phyloP scores from a whole-genome alignment of 1,284 basidiomycete species.

The Laetiporus sulphureus region DNA sequence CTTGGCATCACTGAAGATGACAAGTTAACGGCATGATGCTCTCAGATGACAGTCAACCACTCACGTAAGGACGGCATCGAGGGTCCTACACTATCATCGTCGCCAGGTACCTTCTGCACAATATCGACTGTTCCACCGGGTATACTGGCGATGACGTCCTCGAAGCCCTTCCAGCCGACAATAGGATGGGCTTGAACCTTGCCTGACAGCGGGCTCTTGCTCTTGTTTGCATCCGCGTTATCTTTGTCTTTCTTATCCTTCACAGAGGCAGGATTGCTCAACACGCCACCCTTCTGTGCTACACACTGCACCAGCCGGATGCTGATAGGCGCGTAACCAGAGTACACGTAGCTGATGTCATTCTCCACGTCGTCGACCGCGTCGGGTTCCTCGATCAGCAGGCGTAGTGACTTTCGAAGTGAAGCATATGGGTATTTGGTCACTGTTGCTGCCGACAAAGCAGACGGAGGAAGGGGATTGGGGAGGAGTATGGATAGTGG shows the following conservation, averaged over 20 bases:
- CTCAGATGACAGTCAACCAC: constrained; percentile 17
- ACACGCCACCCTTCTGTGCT: constrained; percentile 82
- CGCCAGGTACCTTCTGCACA: constrained; percentile 41
- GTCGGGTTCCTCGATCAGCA: constrained; percentile 87
- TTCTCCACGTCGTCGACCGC: constrained; percentile 76
- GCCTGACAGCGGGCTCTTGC: constrained; percentile 24
- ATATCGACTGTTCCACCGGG: constrained; percentile 87
- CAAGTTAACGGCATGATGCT: not conserved
- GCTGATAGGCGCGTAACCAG: constrained; percentile 93
- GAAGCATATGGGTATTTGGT: constrained; percentile 63
- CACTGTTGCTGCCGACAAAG: constrained; percentile 34
- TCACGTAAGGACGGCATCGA: constrained; percentile 38
- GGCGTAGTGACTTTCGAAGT: constrained; percentile 80
- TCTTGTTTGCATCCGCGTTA: constrained; percentile 30
- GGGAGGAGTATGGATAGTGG: constrained; percentile 63
- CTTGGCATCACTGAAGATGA: constrained; percentile 35
- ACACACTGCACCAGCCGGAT: constrained; percentile 90
- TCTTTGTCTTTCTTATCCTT: constrained; percentile 42
- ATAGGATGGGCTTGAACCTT: constrained; percentile 82
- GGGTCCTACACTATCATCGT: constrained; percentile 26
- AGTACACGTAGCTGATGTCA: constrained; percentile 95
- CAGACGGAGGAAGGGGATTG: constrained; percentile 51
- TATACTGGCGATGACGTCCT: constrained; percentile 78
- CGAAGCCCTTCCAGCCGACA: constrained; percentile 94
- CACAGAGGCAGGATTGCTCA: constrained; percentile 62